Conservation (phyloP, 352 stramenopile species). For the Saprolegnia parasitica region DNA sequence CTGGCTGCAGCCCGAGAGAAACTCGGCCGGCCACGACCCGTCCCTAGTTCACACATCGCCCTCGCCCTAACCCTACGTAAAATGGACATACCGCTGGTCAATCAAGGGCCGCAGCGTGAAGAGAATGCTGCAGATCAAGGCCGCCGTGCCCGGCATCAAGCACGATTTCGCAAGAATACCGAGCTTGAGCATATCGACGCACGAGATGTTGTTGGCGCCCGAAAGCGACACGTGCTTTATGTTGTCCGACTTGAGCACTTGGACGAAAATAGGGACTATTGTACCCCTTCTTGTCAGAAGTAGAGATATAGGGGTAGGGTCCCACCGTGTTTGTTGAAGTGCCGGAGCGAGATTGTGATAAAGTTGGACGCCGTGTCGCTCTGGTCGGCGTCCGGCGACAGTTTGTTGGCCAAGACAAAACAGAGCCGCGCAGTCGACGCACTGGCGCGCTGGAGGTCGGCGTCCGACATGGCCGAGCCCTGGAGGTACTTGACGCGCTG, state of each 20-base stretch:
- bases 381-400: conserved; percentile 50
- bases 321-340: conserved; percentile 58
- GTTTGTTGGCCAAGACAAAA: conserved; percentile 76
- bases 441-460: conserved; percentile 57
- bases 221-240: conserved; percentile 68
- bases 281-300: not conserved
- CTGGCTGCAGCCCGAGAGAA: conserved; percentile 50
- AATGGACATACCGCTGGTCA: conserved; percentile 39
- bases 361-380: conserved; percentile 69
- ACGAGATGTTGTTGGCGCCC: conserved; percentile 61
- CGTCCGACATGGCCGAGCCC: conserved; percentile 64
- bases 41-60: conserved; percentile 22
- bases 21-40: conserved; percentile 57
- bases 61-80: not conserved
- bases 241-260: conserved; percentile 76
- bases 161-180: conserved; percentile 68
- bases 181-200: conserved; percentile 67
- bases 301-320: not conserved
- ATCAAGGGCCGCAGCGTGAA: conserved; percentile 45
- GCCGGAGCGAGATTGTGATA: conserved; percentile 66
- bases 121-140: conserved; percentile 73
- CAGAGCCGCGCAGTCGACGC: conserved; percentile 50
- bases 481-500: conserved; percentile 72
- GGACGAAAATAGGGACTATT: conserved; percentile 57
- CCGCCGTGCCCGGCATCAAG: conserved; percentile 63